phyloP scores from a whole-genome alignment of 495 filamentous ascomycete genomes.

The Hyaloscypha bicolor region DNA sequence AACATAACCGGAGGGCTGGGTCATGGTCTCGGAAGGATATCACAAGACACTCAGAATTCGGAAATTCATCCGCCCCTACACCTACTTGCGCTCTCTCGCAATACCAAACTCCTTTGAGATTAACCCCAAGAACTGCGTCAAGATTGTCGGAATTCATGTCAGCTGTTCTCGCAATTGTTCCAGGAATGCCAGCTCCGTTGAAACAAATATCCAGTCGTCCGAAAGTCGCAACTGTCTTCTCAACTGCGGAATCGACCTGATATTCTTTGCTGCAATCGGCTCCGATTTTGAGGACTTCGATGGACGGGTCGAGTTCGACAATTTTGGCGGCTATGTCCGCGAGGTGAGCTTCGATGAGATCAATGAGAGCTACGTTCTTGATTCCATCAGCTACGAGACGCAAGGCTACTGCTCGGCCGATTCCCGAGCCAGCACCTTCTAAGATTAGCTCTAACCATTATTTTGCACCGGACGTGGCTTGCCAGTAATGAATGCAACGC shows the following conservation, averaged over 20 bases:
- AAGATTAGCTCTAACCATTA: neutral
- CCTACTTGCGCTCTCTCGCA: slow-evolving; percentile 58
- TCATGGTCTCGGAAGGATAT: neutral
- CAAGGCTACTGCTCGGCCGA: slow-evolving; percentile 20
- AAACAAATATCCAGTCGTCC: slow-evolving; percentile 59
- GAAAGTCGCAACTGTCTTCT: slow-evolving; percentile 40
- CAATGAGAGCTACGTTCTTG: slow-evolving; percentile 61
- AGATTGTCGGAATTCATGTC: slow-evolving; percentile 48
- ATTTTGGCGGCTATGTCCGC: slow-evolving; percentile 42
- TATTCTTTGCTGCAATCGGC: slow-evolving; percentile 59
- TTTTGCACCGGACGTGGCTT: neutral
- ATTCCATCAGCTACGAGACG: slow-evolving; percentile 48
- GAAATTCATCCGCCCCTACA: neutral
- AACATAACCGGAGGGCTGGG: neutral
- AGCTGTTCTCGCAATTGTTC: slow-evolving; percentile 55
- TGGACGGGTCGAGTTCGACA: slow-evolving; percentile 49
- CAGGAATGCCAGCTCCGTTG: slow-evolving; percentile 68
- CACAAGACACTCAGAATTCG: neutral
- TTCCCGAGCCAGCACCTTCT: slow-evolving; percentile 22
- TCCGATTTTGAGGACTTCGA: slow-evolving; percentile 43
- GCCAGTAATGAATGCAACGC: slow-evolving; percentile 23
- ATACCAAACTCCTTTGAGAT: slow-evolving; percentile 67
- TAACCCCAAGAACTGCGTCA: slow-evolving; percentile 60
- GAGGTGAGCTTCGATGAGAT: slow-evolving; percentile 51
- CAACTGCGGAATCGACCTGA: slow-evolving; percentile 49